These are phyloP conservation scores for Curvularia verruculosa DNA, from an alignment of 2,329 filamentous ascomycete species.

Conservation along the genomic window DNA sequence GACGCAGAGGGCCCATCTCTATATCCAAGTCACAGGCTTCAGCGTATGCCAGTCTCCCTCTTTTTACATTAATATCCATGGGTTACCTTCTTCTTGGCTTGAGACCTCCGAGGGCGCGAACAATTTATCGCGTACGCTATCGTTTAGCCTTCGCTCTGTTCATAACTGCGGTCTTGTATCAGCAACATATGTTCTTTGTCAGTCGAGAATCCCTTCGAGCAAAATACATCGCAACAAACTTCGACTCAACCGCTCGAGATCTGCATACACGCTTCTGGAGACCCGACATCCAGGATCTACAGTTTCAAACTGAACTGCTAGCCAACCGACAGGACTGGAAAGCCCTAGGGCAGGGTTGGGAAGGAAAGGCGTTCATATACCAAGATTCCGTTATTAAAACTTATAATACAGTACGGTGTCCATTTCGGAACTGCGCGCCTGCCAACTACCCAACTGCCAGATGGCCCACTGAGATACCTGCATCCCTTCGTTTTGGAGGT, in stretches of 20 bases:
- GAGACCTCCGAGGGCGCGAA: conserved; percentile 14
- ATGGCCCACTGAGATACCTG: conserved; percentile 40
- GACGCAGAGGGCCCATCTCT: neutral
- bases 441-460: conserved; percentile 3
- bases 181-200: conserved; percentile 26
- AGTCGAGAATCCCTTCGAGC: conserved; percentile 26
- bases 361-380: conserved; percentile 33
- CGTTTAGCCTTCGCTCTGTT: conserved; percentile 23
- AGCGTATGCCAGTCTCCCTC: neutral
- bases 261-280: conserved; percentile 3
- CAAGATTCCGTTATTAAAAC: conserved; percentile 36
- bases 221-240: conserved; percentile 31
- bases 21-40: neutral
- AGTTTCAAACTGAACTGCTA: conserved; percentile 26
- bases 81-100: conserved; percentile 12
- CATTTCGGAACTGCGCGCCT: conserved; percentile 34
- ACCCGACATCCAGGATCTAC: conserved; percentile 13
- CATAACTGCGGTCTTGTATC: conserved; percentile 23
- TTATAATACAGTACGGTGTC: conserved; percentile 30
- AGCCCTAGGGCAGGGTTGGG: conserved; percentile 30
- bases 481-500: conserved; percentile 29
- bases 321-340: conserved; percentile 28
- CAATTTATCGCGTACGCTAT: conserved; percentile 13
- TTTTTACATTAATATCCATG: conserved; percentile 11
- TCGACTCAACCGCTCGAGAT: conserved; percentile 6